Conservation (phyloP, 129 eudicot species). For the Centrapalus pauciflorus region DNA sequence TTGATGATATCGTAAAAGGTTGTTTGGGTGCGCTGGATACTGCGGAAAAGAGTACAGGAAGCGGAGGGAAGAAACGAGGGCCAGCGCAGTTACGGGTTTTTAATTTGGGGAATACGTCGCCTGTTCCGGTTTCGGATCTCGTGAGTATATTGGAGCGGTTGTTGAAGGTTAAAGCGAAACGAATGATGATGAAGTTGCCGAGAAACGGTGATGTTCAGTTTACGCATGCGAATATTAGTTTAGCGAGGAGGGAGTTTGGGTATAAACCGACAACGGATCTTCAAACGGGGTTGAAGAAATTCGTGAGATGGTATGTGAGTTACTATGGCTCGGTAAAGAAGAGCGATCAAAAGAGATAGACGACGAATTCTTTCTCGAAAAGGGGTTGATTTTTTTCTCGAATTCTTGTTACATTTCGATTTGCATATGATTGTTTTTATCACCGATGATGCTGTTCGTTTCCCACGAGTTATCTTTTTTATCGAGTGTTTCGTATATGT, state of each 20-base stretch:
- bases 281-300: constrained; percentile 81
- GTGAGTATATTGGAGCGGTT: constrained; percentile 70
- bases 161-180: constrained; percentile 72
- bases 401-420: constrained; percentile 61
- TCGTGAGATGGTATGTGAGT: constrained; percentile 74
- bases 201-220: constrained; percentile 80
- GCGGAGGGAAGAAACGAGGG: constrained; percentile 81
- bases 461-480: constrained; percentile 34
- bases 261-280: constrained; percentile 79
- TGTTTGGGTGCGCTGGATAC: constrained; percentile 82
- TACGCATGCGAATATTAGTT: constrained; percentile 81
- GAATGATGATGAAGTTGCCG: constrained; percentile 60
- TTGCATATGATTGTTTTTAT: constrained; percentile 37
- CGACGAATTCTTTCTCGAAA: constrained; percentile 15
- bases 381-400: constrained; percentile 8
- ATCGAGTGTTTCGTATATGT: constrained; percentile 23
- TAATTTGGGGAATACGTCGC: constrained; percentile 80
- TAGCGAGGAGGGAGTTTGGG: constrained; percentile 63
- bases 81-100: constrained; percentile 69
- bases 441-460: constrained; percentile 1
- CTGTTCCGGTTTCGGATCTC: constrained; percentile 71
- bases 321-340: constrained; percentile 63
- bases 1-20: constrained; percentile 87
- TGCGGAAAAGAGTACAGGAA: constrained; percentile 83
- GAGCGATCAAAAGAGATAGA: constrained; percentile 34